Conservation (phyloP, 768 basidiomycete genomes). For the Symmetrospora coprosmae region DNA sequence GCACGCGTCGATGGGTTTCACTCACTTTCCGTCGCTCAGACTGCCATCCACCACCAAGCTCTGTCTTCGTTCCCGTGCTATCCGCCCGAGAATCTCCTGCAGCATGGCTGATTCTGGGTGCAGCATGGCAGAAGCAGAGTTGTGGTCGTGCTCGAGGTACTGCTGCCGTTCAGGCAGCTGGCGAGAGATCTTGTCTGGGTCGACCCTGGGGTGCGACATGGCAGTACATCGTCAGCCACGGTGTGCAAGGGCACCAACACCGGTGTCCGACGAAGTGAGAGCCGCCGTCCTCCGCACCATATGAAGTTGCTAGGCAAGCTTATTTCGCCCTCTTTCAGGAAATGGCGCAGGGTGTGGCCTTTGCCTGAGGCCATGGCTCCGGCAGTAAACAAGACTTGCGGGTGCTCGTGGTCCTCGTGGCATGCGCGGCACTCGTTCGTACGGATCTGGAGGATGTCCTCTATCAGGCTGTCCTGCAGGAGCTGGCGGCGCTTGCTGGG, state of each 20-base stretch:
- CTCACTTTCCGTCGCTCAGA: constrained; percentile 28
- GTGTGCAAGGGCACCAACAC: neutral
- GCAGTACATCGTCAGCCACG: no score
- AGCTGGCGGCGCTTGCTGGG: constrained; percentile 25
- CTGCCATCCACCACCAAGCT: constrained; percentile 34
- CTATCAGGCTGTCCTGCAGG: constrained; percentile 33
- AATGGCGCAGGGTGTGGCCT: constrained; percentile 30
- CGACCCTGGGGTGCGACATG: no score
- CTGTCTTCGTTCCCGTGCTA: constrained; percentile 25
- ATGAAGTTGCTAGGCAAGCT: constrained; percentile 31
- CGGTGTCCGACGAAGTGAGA: neutral
- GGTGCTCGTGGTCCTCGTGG: constrained; percentile 1
- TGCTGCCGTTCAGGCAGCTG: constrained; percentile 33
- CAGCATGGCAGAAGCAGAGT: constrained; percentile 28
- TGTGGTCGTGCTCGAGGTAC: constrained; percentile 26
- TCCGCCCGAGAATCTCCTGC: constrained; percentile 31
- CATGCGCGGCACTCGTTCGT: constrained; percentile 12
- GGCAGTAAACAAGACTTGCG: constrained; percentile 33
- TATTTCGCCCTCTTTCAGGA: constrained; percentile 27
- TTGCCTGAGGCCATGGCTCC: constrained; percentile 33
- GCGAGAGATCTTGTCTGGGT: constrained; percentile 33
- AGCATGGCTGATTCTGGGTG: constrained; percentile 34
- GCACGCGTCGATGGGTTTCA: neutral
- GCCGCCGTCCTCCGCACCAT: no score
- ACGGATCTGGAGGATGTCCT: constrained; percentile 18